Conservation (phyloP, 495 filamentous ascomycete genomes). For the Talaromyces liani region DNA sequence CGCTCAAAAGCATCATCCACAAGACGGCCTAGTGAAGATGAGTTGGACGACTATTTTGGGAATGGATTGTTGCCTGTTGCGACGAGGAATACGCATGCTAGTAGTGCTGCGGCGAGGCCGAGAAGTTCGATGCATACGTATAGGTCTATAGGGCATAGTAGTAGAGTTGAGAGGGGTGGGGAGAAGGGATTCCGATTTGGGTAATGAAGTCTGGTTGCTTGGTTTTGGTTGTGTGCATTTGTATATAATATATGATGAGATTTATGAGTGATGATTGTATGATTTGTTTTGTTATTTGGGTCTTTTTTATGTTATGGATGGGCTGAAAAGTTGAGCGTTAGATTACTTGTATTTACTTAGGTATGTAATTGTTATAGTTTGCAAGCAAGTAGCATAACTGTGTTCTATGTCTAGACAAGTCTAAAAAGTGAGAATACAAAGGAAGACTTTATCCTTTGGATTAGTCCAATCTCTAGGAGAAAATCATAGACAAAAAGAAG, state of each 20-base stretch:
- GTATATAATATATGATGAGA: not conserved
- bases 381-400: no score
- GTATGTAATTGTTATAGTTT: no score
- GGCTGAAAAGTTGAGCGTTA: not conserved
- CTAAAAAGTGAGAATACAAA: no score
- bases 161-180: not conserved
- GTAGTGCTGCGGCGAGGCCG: not conserved
- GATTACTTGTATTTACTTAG: not conserved
- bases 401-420: no score
- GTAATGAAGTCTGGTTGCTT: not conserved
- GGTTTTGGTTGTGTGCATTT: not conserved
- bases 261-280: not conserved
- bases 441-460: no score
- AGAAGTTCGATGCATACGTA: conserved; percentile 4
- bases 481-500: no score
- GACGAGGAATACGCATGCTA: conserved; percentile 12
- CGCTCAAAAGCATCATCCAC: conserved; percentile 15
- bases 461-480: no score
- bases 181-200: not conserved
- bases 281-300: not conserved
- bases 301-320: not conserved
- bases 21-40: conserved; percentile 19
- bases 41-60: conserved; percentile 23
- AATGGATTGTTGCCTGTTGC: conserved; percentile 27
- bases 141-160: not conserved